Percentiles rank a stretch among this genome's conserved stretches.
Conservation (phyloP, 2,329 filamentous ascomycete species). For the Aspergillus transmontanensis region DNA sequence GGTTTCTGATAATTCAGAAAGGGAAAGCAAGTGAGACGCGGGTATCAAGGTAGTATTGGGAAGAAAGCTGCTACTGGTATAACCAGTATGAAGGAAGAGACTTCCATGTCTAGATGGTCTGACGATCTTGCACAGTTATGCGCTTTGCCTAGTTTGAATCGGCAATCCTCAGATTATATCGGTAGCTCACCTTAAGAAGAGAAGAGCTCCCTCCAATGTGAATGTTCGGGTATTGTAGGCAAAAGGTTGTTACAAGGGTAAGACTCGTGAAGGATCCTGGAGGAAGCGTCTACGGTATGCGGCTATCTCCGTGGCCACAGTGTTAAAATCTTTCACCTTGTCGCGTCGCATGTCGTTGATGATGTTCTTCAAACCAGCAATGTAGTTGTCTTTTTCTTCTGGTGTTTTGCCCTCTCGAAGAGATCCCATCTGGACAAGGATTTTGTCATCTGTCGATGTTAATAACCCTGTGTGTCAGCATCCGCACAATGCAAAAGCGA, state of each 20-base stretch:
- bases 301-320: conserved; percentile 52
- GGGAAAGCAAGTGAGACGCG: conserved; percentile 10
- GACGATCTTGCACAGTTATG: conserved; percentile 3
- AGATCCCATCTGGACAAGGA: conserved; percentile 53
- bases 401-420: conserved; percentile 49
- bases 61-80: conserved; percentile 12
- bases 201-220: conserved; percentile 8
- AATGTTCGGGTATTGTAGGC: conserved; percentile 2
- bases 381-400: conserved; percentile 47
- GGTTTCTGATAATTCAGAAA: conserved; percentile 8
- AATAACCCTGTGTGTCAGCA: conserved; percentile 45
- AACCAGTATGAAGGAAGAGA: conserved; percentile 5
- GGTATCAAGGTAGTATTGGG: conserved; percentile 12
- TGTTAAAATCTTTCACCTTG: conserved; percentile 54
- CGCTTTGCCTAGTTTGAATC: conserved; percentile 5
- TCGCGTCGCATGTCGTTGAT: conserved; percentile 53
- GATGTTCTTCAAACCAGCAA: conserved; percentile 49
- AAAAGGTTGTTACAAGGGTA: conserved; percentile 44
- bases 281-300: conserved; percentile 55
- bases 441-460: conserved; percentile 52
- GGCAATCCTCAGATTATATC: conserved; percentile 2
- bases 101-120: not conserved
- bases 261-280: conserved; percentile 48
- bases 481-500: conserved; percentile 30
- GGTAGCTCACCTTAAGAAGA: conserved; percentile 27